Base-by-base conservation (phyloP, 2,329 filamentous ascomycete species). In the Stachybotrys chlorohalonatus region DNA sequence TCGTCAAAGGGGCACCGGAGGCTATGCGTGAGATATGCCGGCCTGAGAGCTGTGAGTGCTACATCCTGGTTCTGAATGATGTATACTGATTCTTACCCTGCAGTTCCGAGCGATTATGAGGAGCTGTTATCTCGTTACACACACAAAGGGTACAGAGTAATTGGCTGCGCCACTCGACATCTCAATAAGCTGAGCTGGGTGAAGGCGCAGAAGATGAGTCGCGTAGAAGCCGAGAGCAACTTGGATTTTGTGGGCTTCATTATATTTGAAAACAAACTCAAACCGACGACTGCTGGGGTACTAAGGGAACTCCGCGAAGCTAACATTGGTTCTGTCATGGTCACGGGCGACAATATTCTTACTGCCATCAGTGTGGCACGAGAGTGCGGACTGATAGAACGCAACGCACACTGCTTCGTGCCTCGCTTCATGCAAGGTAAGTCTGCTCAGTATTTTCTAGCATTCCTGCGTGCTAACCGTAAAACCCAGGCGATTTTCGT, bases 261-360 rank as follows among this genome's bases (percentile, higher is more conserved):
- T 66, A 87, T 99, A 53, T 99, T 99, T 63, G 94, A 99, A 73
- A 99, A 99, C 74, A 99, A 99, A 72, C 75, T 99, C 57, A 99
- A 99, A 70, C 86, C 89, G 1, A 91, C 83, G 17, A 96, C 93
- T 0, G 81, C 89, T 1, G 81, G 80, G 1, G 88, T 96, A 39
- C 83, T 99, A 31, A 81, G 87, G 54, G 92, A 97, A 71, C 79
- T 99, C 3, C 80, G 83, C 36, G 78, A 86, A 53, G 93, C 95
- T 7, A 88, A 88, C 54, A 96, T 99, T 60, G 84, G 90, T 42
- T 87, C 88, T 31, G 85, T 96, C 52, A 99, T 99, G 94, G 95
- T 95, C 58, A 99, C 94, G 0, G 94, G 94, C 32, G 94, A 99
- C 75, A 99, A 99, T 62, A 97, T 97, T 58, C 74, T 97, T 54